phyloP scores from a whole-genome alignment of 768 basidiomycete species.

The Mycena vulgaris region DNA sequence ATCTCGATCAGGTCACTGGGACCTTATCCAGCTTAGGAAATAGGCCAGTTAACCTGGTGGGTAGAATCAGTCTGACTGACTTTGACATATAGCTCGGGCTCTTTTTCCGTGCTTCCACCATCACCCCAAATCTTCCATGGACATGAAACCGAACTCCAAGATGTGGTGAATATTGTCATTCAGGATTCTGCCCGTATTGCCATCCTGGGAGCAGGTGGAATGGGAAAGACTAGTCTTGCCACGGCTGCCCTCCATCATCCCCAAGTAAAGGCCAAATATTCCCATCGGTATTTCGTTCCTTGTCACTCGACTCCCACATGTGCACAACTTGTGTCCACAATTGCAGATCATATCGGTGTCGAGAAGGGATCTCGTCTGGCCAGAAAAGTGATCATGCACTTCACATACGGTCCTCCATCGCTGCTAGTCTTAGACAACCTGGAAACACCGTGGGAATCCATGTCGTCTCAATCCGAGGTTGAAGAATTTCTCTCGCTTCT shows the following conservation, averaged over 20 bases:
- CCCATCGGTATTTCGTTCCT: neutral
- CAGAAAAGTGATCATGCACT: neutral
- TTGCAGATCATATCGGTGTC: neutral
- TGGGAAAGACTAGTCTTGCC: neutral
- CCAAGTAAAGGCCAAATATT: neutral
- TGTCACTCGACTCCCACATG: neutral
- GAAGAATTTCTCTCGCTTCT: slow-evolving; percentile 18
- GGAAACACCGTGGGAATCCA: neutral
- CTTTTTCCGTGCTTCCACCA: neutral
- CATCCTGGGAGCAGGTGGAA: neutral
- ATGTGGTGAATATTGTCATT: neutral
- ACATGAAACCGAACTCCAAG: neutral
- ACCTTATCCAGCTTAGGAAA: too few relatives aligned
- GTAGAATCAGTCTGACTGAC: too few relatives aligned
- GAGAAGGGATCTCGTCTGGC: neutral
- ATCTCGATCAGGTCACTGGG: too few relatives aligned
- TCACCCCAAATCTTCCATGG: neutral
- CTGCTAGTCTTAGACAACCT: neutral
- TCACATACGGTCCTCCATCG: neutral
- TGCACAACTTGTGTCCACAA: neutral
- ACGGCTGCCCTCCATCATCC: neutral
- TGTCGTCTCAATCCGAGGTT: neutral
- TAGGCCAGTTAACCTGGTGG: too few relatives aligned
- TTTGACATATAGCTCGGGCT: neutral
- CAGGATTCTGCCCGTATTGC: neutral